Evolutionary conservation across 2,329 filamentous ascomycete species (phyloP).

Genomic region (Alternaria arborescens): DNA sequence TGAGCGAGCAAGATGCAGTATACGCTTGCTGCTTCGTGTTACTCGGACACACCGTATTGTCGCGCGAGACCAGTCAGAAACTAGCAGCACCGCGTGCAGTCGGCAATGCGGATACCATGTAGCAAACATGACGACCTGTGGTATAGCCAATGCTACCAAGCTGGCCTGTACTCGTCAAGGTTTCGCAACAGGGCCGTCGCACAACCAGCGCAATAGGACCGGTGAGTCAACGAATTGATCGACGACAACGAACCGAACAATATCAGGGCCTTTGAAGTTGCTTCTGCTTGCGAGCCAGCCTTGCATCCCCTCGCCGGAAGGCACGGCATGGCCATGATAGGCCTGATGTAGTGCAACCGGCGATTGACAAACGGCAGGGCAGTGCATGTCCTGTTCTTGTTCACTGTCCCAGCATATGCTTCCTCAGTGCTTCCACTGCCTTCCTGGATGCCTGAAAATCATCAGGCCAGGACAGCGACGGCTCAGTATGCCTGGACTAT

Average conservation of each 20-base stretch:
- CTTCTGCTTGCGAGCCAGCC: constrained; percentile 12
- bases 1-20: constrained; percentile 8
- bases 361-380: neutral
- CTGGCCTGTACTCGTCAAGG: constrained; percentile 19
- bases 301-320: constrained; percentile 19
- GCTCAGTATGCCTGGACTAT: neutral
- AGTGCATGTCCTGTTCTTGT: constrained; percentile 3
- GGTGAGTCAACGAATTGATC: constrained; percentile 9
- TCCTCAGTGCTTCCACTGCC: neutral
- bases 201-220: constrained; percentile 9
- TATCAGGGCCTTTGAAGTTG: constrained; percentile 6
- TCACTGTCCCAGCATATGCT: neutral
- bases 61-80: constrained; percentile 8
- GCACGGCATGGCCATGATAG: constrained; percentile 19
- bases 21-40: constrained; percentile 15
- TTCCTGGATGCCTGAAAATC: constrained; percentile 3
- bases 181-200: constrained; percentile 27
- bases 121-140: constrained; percentile 7
- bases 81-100: constrained; percentile 1
- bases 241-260: constrained; percentile 11
- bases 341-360: neutral
- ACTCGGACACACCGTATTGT: constrained; percentile 18
- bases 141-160: constrained; percentile 13
- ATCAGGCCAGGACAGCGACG: neutral
- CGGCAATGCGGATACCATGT: constrained; percentile 13